Percentiles rank a stretch among this genome's conserved stretches.
Evolutionary conservation across 371 early-diverging fungal species (phyloP).

Genomic region (Lichtheimia ramosa): DNA sequence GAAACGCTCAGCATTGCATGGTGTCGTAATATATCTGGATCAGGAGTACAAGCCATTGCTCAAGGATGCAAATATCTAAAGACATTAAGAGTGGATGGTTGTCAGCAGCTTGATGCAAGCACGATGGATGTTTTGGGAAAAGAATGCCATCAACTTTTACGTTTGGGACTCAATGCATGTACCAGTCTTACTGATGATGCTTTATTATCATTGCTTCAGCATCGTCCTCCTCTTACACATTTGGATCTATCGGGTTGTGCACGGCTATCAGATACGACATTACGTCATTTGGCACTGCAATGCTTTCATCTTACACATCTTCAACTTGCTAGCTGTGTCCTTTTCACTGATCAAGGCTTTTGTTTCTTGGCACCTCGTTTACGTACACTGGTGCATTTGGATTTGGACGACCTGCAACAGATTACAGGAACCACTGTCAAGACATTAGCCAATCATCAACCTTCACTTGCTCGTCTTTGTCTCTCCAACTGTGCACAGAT

Average conservation of each 20-base stretch:
- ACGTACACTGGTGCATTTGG: constrained; percentile 36
- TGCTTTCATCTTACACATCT: constrained; percentile 42
- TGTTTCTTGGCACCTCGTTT: constrained; percentile 40
- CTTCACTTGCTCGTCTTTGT: constrained; percentile 37
- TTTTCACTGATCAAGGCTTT: constrained; percentile 52
- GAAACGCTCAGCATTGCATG: constrained; percentile 50
- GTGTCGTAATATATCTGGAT: constrained; percentile 56
- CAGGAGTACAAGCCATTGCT: constrained; percentile 36
- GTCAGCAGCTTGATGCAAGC: constrained; percentile 42
- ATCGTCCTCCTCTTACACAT: constrained; percentile 27
- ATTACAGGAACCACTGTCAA: constrained; percentile 52
- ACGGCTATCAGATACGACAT: constrained; percentile 40
- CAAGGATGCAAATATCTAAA: constrained; percentile 36
- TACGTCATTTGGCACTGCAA: constrained; percentile 38
- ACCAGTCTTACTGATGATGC: constrained; percentile 44
- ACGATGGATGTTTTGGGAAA: constrained; percentile 39
- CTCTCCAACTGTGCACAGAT: constrained; percentile 58
- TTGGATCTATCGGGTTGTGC: constrained; percentile 53
- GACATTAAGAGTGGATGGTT: constrained; percentile 50
- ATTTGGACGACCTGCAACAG: constrained; percentile 54
- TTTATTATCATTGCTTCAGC: constrained; percentile 33
- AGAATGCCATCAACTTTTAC: constrained; percentile 37
- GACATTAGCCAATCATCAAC: constrained; percentile 41
- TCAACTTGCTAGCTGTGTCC: constrained; percentile 50
- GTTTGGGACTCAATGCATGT: constrained; percentile 50